A percentile compares a stretch with the other conserved stretches of the same genome.
These are phyloP conservation scores for Collybiopsis confluens DNA, from an alignment of 768 basidiomycete genomes.

Conservation along the genomic window DNA sequence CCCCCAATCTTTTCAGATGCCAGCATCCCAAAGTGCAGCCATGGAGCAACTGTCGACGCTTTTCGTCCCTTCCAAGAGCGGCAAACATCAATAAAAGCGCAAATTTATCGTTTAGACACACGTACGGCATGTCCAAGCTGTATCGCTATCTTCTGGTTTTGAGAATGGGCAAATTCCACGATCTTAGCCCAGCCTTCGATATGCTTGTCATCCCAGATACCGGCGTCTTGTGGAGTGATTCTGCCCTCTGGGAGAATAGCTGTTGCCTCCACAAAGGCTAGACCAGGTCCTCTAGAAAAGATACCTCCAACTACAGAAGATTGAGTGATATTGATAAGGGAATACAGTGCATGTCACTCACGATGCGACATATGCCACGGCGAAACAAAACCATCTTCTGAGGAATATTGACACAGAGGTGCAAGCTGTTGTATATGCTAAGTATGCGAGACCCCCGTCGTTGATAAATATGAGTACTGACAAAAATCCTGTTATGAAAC, in stretches of 20 bases:
- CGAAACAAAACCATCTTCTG: conserved; percentile 46
- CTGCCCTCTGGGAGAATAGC: conserved; percentile 54
- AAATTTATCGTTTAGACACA: too few relatives aligned
- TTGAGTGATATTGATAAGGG: conserved; percentile 4
- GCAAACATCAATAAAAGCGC: too few relatives aligned
- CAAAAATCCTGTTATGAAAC: conserved; percentile 55
- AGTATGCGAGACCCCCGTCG: background rate
- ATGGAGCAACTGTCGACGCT: conserved; percentile 59
- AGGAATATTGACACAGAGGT: conserved; percentile 59
- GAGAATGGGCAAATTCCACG: conserved; percentile 66
- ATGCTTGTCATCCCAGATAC: conserved; percentile 63
- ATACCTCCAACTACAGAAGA: conserved; percentile 44
- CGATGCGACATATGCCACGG: conserved; percentile 62
- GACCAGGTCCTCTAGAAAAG: conserved; percentile 47
- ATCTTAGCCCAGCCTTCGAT: conserved; percentile 41
- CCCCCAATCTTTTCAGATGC: conserved; percentile 39
- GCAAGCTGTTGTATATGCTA: conserved; percentile 31
- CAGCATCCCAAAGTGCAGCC: conserved; percentile 37
- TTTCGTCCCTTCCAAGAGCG: conserved; percentile 77
- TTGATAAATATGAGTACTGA: conserved; percentile 20
- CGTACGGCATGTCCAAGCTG: conserved; percentile 37
- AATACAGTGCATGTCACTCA: conserved; percentile 32
- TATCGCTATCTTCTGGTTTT: conserved; percentile 64
- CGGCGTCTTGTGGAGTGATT: conserved; percentile 61
- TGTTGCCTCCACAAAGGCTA: conserved; percentile 63